Percentiles rank a stretch among this genome's conserved stretches.
Conservation (phyloP, 805 yeast species). For the Nakazawaea sp. region DNA sequence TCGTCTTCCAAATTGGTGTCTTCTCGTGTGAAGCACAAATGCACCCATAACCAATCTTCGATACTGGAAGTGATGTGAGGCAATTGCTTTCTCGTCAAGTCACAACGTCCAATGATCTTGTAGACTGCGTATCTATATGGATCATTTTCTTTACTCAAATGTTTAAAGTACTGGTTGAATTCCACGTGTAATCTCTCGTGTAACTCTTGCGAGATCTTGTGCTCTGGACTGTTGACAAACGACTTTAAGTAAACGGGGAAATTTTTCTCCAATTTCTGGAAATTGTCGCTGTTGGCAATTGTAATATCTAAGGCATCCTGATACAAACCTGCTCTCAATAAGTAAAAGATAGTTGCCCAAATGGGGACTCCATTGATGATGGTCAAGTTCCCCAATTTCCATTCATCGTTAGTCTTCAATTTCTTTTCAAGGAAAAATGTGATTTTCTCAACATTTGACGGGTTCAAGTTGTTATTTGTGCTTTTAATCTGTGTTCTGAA, state of each 20-base stretch:
- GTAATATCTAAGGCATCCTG: constrained; percentile 74
- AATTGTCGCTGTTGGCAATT: constrained; percentile 54
- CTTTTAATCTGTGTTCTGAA: constrained; percentile 39
- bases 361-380: constrained; percentile 79
- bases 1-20: constrained; percentile 21
- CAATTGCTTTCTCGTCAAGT: constrained; percentile 56
- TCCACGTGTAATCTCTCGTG: constrained; percentile 68
- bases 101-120: constrained; percentile 89
- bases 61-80: constrained; percentile 68
- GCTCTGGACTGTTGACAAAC: constrained; percentile 49
- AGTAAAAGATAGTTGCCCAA: constrained; percentile 89
- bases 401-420: constrained; percentile 23
- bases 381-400: constrained; percentile 50
- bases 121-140: constrained; percentile 88
- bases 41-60: constrained; percentile 98
- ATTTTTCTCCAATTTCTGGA: constrained; percentile 78
- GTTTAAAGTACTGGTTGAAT: constrained; percentile 77
- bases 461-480: constrained; percentile 27
- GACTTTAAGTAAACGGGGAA: constrained; percentile 76
- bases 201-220: constrained; percentile 56
- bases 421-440: constrained; percentile 49
- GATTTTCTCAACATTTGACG: constrained; percentile 68
- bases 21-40: constrained; percentile 69
- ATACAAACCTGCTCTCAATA: constrained; percentile 76
- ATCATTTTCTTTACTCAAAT: constrained; percentile 59